Evolutionary conservation across 1,284 basidiomycete genomes (phyloP).

Genomic region (Irpex rosettiformis): DNA sequence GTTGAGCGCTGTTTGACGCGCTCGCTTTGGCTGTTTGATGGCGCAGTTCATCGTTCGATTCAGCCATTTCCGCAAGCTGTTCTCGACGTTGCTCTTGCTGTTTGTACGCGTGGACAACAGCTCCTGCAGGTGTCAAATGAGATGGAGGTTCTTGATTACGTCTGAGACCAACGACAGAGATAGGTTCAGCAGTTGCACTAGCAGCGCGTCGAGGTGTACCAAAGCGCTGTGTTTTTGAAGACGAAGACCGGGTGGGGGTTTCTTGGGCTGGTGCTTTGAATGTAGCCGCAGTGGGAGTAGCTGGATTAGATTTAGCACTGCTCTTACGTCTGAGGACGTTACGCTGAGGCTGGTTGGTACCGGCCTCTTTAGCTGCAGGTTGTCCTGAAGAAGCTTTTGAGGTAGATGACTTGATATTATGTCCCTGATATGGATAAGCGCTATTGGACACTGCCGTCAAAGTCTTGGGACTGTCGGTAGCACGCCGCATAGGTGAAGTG

Average conservation of each 20-base stretch:
- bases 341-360: slow-evolving; percentile 23
- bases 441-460: background rate
- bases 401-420: slow-evolving; percentile 5
- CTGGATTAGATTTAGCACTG: slow-evolving; percentile 31
- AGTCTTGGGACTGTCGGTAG: background rate
- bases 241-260: background rate
- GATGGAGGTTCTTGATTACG: slow-evolving; percentile 12
- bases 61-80: slow-evolving; percentile 24
- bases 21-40: background rate
- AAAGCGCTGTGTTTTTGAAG: background rate
- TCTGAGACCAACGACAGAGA: slow-evolving; percentile 7
- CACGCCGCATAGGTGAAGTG: background rate
- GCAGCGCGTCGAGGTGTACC: slow-evolving; percentile 1
- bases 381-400: slow-evolving; percentile 4
- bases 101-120: slow-evolving; percentile 57
- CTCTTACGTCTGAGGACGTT: slow-evolving; percentile 46
- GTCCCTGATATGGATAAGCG: background rate
- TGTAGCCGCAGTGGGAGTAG: slow-evolving; percentile 20
- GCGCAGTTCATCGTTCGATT: slow-evolving; percentile 18
- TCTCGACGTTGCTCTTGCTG: slow-evolving; percentile 41
- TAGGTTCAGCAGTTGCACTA: slow-evolving; percentile 14
- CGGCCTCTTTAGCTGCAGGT: background rate
- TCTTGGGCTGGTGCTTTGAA: slow-evolving; percentile 15
- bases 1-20: background rate
- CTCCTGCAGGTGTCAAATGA: slow-evolving; percentile 53